A percentile compares a stretch with the other conserved stretches of the same genome.
phyloP scores from a whole-genome alignment of 352 stramenopile species.

The Phytophthora melonis region DNA sequence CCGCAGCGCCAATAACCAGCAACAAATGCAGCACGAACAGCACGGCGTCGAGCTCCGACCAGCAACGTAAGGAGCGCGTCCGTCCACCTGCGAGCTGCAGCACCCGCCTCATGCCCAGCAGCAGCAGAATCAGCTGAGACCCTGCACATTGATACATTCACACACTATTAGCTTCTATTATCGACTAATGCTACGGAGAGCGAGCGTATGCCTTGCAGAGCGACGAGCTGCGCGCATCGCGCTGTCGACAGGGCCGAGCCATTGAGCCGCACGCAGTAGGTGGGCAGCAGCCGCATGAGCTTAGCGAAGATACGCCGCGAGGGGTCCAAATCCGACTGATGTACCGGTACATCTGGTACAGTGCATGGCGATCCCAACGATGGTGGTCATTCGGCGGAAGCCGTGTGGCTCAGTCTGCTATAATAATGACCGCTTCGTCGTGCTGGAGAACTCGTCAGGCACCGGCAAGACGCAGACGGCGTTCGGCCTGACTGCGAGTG shows the following conservation, averaged over 20 bases:
- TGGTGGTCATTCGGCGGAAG: neutral
- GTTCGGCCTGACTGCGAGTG: no score
- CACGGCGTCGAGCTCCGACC: conserved; percentile 9
- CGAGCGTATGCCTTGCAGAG: conserved; percentile 32
- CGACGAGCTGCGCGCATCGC: conserved; percentile 42
- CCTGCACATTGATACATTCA: conserved; percentile 27
- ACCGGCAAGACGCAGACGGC: no score
- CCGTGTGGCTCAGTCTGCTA: no score
- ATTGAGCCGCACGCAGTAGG: conserved; percentile 42
- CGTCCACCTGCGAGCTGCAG: conserved; percentile 31
- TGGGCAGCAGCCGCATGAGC: conserved; percentile 23
- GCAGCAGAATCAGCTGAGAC: conserved; percentile 46
- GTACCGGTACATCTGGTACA: neutral
- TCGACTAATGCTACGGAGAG: neutral
- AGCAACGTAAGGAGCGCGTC: neutral
- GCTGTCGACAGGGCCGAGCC: conserved; percentile 20
- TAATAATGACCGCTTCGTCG: no score
- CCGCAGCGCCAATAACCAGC: conserved; percentile 28
- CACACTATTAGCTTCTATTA: no score
- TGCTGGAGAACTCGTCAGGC: no score
- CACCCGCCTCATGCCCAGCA: conserved; percentile 52
- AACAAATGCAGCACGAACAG: conserved; percentile 48
- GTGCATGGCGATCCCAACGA: neutral
- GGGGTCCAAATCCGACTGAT: conserved; percentile 13
- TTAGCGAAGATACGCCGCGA: conserved; percentile 5